phyloP scores from a whole-genome alignment of 1,284 basidiomycete genomes.

The Microbotryum intermedium region DNA sequence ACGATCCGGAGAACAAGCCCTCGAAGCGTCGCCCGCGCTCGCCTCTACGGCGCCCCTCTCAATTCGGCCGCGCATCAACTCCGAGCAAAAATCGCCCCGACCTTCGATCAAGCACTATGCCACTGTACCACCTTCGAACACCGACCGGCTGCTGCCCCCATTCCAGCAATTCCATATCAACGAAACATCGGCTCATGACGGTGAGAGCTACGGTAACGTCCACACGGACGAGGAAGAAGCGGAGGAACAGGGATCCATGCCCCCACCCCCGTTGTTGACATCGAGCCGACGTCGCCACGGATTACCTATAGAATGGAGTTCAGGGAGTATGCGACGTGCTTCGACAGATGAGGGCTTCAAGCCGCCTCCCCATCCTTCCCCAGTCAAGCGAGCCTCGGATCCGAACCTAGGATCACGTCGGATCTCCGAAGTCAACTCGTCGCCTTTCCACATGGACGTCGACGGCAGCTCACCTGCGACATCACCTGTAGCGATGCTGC shows the following conservation, averaged over 20 bases:
- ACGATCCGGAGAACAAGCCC: neutral
- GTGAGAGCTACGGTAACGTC: neutral
- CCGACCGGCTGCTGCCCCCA: conserved; percentile 2
- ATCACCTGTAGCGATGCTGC: neutral
- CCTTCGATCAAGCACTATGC: conserved; percentile 9
- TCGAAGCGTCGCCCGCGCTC: neutral
- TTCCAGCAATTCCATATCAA: conserved; percentile 5
- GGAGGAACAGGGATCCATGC: conserved; percentile 1
- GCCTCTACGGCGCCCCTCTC: too few species aligned
- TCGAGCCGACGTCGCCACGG: too few species aligned
- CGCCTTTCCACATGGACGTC: conserved; percentile 27
- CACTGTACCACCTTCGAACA: conserved; percentile 4
- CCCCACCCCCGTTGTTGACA: conserved; percentile 1
- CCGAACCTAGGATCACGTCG: neutral
- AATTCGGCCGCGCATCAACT: too few species aligned
- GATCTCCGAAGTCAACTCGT: conserved; percentile 4
- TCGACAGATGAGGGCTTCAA: neutral
- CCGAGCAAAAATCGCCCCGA: neutral
- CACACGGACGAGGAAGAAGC: neutral
- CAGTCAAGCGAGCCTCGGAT: too few species aligned
- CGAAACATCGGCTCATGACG: neutral
- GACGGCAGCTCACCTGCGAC: conserved; percentile 18
- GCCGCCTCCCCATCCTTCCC: conserved; percentile 3
- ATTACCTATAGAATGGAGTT: too few species aligned
- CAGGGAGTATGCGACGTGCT: too few species aligned